phyloP scores from a whole-genome alignment of 108 stramenopile species.

The Aurantiochytrium sp. region DNA sequence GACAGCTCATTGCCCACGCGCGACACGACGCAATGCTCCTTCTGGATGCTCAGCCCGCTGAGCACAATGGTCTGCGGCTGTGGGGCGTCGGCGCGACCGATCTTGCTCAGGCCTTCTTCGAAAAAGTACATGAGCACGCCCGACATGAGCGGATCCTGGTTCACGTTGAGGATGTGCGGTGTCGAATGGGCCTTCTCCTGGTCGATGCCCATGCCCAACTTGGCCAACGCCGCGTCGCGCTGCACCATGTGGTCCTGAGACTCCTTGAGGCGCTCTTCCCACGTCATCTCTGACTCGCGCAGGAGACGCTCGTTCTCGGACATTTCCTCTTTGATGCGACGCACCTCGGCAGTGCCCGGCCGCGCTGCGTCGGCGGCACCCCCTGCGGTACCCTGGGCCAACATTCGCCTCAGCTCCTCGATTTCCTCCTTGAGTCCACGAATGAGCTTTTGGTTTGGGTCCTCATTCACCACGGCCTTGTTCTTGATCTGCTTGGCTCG shows the following conservation, averaged over 20 bases:
- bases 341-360: not conserved
- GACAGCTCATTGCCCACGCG: not conserved
- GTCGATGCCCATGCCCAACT: not conserved
- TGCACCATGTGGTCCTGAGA: not conserved
- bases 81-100: constrained; percentile 29
- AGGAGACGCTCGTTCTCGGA: not conserved
- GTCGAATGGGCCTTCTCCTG: not conserved
- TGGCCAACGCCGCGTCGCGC: not conserved
- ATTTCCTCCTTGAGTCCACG: constrained; percentile 45
- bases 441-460: constrained; percentile 44
- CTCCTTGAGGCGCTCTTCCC: constrained; percentile 1
- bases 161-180: constrained; percentile 37
- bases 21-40: not conserved
- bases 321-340: constrained; percentile 1
- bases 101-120: not conserved
- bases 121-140: constrained; percentile 34
- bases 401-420: constrained; percentile 29
- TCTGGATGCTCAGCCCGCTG: constrained; percentile 18
- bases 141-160: constrained; percentile 36
- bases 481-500: constrained; percentile 48
- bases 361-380: not conserved
- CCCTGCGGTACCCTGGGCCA: not conserved
- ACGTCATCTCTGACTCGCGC: not conserved
- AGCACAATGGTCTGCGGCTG: not conserved
- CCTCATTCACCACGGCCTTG: constrained; percentile 48